Evolutionary conservation across 441 rosid genomes (phyloP), one percentile per base, ranked within the genome.

Genomic region (Viola pubescens): DNA sequence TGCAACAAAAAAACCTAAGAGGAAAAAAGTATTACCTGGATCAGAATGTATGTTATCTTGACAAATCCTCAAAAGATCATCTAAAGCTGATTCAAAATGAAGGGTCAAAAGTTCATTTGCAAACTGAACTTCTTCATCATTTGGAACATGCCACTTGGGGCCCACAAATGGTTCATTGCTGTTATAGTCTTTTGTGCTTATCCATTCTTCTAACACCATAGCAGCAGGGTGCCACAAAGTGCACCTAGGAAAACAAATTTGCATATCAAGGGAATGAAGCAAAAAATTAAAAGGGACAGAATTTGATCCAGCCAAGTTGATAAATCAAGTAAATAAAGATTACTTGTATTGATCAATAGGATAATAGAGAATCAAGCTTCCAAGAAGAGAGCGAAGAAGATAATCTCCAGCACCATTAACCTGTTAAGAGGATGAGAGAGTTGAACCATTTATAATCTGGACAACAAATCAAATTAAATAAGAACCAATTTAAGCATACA

Each of bases 341-440:
- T 79, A 94, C 99, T 79, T 87, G 84, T 88, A 88, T 56, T 94
- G 98, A 76, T 91, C 94, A 61, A 79, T 65, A 54, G 99, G 99
- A 80, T 88, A 94, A 73, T 91, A 94, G 10, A 89, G 85, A 77
- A 94, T 76, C 59, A 88, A 73, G 75, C 98, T 88, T 75, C 97
- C 97, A 51, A 88, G 83, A 64, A 94, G 92, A 39, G 97, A 84
- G 37, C 98, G 86, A 61, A 94, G 95, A 64, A 88, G 88, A 80
- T 88, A 95, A 79, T 87, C 92, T 58, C 95, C 96, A 59, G 94
- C 99, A 75, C 94, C 95, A 67, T 91, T 91, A 62, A 94, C 99
- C 99, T 94, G 66, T 63, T 50, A 69, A 47, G 49, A 61, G 46
- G 7, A 44, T 9, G 38, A 52, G 39, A 37, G 4, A 41, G 9